Evolutionary conservation across 2,329 filamentous ascomycete genomes (phyloP).

Genomic region (Triangularia verruculosa): DNA sequence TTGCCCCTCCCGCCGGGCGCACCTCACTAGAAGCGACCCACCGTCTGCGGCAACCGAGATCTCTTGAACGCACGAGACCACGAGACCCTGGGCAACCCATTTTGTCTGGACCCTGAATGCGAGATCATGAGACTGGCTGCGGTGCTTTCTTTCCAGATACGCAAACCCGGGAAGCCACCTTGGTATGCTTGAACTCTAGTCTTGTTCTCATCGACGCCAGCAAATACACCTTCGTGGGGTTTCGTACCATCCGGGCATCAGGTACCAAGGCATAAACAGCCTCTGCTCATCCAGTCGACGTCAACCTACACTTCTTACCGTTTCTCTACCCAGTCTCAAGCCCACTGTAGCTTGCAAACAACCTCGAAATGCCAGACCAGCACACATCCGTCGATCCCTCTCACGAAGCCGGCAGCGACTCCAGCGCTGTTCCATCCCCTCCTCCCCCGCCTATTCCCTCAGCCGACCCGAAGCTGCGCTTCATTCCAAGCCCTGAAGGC

Average conservation of each 20-base stretch:
- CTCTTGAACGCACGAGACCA: conserved; percentile 9
- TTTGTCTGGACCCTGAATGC: not conserved
- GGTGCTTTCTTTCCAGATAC: conserved; percentile 14
- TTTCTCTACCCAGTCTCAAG: not conserved
- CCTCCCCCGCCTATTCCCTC: conserved; percentile 40
- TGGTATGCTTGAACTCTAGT: conserved; percentile 18
- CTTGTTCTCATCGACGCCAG: not conserved
- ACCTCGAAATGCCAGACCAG: conserved; percentile 18
- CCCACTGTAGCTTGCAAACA: not conserved
- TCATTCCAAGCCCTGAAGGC: conserved; percentile 12
- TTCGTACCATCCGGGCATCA: not conserved
- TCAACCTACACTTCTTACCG: not conserved
- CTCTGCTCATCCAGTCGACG: not conserved
- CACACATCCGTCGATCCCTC: not conserved
- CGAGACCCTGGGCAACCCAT: not conserved
- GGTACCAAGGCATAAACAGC: not conserved
- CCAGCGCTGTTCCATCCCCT: conserved; percentile 32
- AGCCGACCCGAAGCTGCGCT: conserved; percentile 35
- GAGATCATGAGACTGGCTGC: conserved; percentile 26
- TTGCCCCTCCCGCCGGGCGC: conserved; percentile 18
- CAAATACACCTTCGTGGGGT: not conserved
- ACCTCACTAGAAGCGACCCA: conserved; percentile 8
- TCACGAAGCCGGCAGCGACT: conserved; percentile 20
- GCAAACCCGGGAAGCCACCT: conserved; percentile 19
- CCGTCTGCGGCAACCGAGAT: conserved; percentile 8